Base-by-base conservation (phyloP, 1,284 basidiomycete genomes). In the Agaricales sp. region DNA sequence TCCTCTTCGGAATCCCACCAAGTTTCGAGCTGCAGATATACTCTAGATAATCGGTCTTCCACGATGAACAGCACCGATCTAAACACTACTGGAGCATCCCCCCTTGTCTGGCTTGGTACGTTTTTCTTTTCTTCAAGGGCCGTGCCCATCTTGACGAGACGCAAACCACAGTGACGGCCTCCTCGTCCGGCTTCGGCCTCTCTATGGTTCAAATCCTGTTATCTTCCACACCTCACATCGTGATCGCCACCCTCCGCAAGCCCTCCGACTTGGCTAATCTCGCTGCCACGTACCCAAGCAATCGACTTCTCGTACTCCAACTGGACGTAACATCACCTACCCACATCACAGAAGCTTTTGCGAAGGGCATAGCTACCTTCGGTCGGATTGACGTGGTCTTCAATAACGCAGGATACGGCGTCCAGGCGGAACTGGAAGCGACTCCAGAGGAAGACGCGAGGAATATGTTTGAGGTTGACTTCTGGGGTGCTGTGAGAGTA, bases 331-430 rank as follows among this genome's bases (percentile, higher is more conserved):
- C 62, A 2, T 54, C 57, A 16, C 45, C 50, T 14, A 50, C 53
- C 1, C 54, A 63, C 23, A 61, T 70, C 52, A 53, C 54, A 13
- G 44, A 46, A 2, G 67, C 66, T 4, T 67, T 71, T 53, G 53
- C 58, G 23, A 47, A 44, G 4, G 59, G 61, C 12, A 47, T 62
- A 26, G 49, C 57, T n/a, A 55, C 58, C 20, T 69, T 68, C 52
- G 64, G 63, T n/a, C 55, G 65, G 2, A 54, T 70, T 16, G 67
- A 70, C 51, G 61, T 71, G 2, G 64, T 71, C 2, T 60, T 66
- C 11, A 69, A 68, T 53, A 70, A 69, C 47, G 67, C 68, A 2
- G 65, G 64, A 12, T 63, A 61, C 38, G 64, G 55, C 2, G 44
- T 65, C 3, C 46, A 55, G 12, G 61, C 59, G 6, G 63, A 64